These are phyloP conservation scores for Mycena kentingensis DNA, from an alignment of 768 basidiomycete species.

Conservation along the genomic window DNA sequence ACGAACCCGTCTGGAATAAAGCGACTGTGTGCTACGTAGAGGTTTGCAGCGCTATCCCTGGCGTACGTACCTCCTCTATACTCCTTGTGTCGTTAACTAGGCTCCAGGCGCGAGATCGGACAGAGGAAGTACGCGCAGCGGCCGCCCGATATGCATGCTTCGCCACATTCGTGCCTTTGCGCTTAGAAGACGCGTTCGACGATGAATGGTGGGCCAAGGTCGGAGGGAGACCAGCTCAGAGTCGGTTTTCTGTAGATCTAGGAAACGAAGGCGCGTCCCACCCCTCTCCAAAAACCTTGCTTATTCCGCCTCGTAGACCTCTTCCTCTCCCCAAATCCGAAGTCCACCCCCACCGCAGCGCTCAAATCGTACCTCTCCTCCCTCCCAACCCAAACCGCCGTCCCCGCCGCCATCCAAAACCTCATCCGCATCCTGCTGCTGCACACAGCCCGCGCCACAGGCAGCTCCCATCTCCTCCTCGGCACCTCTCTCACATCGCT, in stretches of 20 bases:
- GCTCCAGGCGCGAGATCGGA: slow-evolving; percentile 55
- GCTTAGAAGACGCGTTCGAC: slow-evolving; percentile 77
- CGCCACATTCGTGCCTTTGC: slow-evolving; percentile 57
- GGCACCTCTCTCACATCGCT: slow-evolving; percentile 81
- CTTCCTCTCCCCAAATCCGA: slow-evolving; percentile 26
- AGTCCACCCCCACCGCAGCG: slow-evolving; percentile 28
- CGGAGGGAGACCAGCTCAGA: slow-evolving; percentile 32
- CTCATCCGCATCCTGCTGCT: slow-evolving; percentile 71
- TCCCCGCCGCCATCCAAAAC: slow-evolving; percentile 56
- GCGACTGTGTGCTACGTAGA: slow-evolving; percentile 73
- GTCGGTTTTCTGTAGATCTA: slow-evolving; percentile 48
- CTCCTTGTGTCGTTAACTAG: slow-evolving; percentile 14
- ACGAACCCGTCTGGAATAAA: slow-evolving; percentile 61
- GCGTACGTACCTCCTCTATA: slow-evolving; percentile 44
- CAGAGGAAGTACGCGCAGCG: slow-evolving; percentile 49
- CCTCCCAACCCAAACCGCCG: slow-evolving; percentile 75
- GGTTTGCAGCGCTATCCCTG: slow-evolving; percentile 58
- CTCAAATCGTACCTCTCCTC: slow-evolving; percentile 58
- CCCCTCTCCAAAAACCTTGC: background rate
- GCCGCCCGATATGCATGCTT: slow-evolving; percentile 51
- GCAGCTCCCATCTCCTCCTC: slow-evolving; percentile 75
- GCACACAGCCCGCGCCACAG: slow-evolving; percentile 57
- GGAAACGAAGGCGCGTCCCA: slow-evolving; percentile 51
- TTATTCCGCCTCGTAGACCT: slow-evolving; percentile 31
- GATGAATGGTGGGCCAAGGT: slow-evolving; percentile 61